Evolutionary conservation across 2,329 filamentous ascomycete genomes (phyloP), one percentile per base, ranked within the genome.

Genomic region (Cylindrodendrum hubeiense): DNA sequence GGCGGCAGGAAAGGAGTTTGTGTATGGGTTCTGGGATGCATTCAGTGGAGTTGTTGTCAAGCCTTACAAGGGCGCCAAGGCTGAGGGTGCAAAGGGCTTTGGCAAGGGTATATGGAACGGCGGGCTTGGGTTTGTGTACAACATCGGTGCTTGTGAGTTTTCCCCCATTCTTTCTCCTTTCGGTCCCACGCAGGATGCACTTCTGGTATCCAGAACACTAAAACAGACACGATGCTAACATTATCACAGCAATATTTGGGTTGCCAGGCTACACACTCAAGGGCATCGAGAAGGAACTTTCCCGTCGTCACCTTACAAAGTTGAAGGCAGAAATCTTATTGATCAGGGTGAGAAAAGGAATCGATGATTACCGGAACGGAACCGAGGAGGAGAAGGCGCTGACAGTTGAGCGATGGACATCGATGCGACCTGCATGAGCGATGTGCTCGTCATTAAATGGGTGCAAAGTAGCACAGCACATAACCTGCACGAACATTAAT

Each of bases 31-130:
- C 9, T 93, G 88, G 75, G 90, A 93, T 70, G 91, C 90, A 1
- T 86, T 92, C 26, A 87, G 89, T 2, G 91, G 91, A 0, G 78
- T 93, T 17, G 84, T 91, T 4, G 89, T 85, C 0, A 89, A 91
- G 66, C 91, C 91, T 0, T 81, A 88, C 9, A 82, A 86, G 55
- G 91, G 90, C 3, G 88, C 87, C 1, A 88, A 86, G 73, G 87
- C 90, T 49, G 87, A 89, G 62, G 90, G 90, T 1, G 78, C 82
- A 2, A 83, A 83, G 8, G 92, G 92, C 1, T 81, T 91, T 5
- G 71, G 90, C 10, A 91, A 90, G 74, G 90, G 90, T 0, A 68
- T 86, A 74, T 81, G 50, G 80, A 81, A 74, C 77, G 86, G 34
- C 53, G 84, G 30, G 76, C 78, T 52, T 75, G 86, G 49, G 71